phyloP scores from a whole-genome alignment of 805 yeast species.

The Kodamaea kakaduensis region DNA sequence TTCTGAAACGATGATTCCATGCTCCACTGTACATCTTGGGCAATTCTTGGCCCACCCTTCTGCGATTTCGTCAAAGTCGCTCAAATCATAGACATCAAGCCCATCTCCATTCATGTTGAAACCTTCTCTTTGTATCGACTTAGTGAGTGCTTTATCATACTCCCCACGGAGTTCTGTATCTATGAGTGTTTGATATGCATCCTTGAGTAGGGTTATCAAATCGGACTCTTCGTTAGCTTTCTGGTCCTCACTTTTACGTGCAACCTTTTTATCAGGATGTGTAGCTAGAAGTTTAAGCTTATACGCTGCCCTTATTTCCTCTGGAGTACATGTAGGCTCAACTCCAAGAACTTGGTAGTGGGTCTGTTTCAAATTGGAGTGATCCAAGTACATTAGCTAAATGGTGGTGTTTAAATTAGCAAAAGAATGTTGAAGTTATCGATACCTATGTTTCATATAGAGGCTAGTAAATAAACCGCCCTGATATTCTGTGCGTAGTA shows the following conservation, averaged over 20 bases:
- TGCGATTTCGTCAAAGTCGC: constrained; percentile 51
- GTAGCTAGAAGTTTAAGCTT: constrained; percentile 49
- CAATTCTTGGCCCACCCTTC: constrained; percentile 48
- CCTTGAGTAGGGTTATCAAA: constrained; percentile 44
- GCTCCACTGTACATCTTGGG: constrained; percentile 56
- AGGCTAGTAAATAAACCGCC: no score
- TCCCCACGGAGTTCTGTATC: constrained; percentile 35
- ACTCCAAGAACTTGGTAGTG: constrained; percentile 62
- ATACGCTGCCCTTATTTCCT: constrained; percentile 61
- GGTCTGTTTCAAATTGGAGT: constrained; percentile 14
- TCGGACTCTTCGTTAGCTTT: no score
- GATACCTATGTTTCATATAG: no score
- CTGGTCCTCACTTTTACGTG: constrained; percentile 22
- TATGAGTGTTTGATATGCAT: constrained; percentile 59
- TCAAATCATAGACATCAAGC: constrained; percentile 62
- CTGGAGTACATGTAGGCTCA: constrained; percentile 28
- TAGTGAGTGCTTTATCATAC: constrained; percentile 51
- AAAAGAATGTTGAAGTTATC: no score
- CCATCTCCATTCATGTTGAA: constrained; percentile 56
- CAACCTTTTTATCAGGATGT: constrained; percentile 64
- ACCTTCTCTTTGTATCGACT: constrained; percentile 32
- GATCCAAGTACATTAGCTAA: constrained; percentile 6
- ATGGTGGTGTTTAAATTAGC: no score
- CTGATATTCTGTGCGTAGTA: no score
- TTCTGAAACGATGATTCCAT: constrained; percentile 61